These are phyloP conservation scores for Vickermania ingenoplastis DNA, from an alignment of 208 protist species.

Conservation along the genomic window DNA sequence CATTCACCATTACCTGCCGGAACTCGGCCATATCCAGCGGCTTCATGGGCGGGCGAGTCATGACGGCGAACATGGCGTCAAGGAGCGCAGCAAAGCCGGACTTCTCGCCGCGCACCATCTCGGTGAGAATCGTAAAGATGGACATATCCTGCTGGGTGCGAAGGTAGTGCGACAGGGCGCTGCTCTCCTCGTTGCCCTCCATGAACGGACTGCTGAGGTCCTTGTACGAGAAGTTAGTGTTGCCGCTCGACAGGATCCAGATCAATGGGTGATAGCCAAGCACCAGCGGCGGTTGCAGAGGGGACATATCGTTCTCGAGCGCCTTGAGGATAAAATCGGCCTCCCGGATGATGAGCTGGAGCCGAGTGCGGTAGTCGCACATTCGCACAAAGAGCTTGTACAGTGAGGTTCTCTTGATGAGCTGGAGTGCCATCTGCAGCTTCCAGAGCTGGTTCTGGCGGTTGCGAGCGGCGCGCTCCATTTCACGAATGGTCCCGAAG, in stretches of 20 bases:
- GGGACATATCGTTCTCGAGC: background rate
- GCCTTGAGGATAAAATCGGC: background rate
- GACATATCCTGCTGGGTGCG: background rate
- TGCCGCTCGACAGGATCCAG: background rate
- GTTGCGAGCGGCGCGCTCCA: background rate
- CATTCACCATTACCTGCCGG: background rate
- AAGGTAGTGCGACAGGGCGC: background rate
- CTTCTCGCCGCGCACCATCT: constrained; percentile 7
- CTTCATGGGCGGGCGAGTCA: constrained; percentile 15
- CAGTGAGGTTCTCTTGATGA: background rate
- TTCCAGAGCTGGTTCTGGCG: background rate
- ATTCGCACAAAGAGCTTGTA: background rate
- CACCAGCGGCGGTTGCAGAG: background rate
- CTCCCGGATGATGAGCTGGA: constrained; percentile 1
- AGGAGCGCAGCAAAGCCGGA: constrained; percentile 11
- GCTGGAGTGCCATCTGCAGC: constrained; percentile 1
- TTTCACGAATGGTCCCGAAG: background rate
- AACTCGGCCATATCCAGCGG: constrained; percentile 11
- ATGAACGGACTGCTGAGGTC: background rate
- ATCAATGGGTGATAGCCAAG: constrained; percentile 1
- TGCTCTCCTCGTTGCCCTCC: background rate
- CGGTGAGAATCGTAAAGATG: constrained; percentile 6
- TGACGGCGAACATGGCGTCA: constrained; percentile 6
- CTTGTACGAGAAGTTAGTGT: background rate
- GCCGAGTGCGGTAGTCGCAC: background rate